phyloP scores from a whole-genome alignment of 140 eudicot genomes.

The Flaveria floridana region DNA sequence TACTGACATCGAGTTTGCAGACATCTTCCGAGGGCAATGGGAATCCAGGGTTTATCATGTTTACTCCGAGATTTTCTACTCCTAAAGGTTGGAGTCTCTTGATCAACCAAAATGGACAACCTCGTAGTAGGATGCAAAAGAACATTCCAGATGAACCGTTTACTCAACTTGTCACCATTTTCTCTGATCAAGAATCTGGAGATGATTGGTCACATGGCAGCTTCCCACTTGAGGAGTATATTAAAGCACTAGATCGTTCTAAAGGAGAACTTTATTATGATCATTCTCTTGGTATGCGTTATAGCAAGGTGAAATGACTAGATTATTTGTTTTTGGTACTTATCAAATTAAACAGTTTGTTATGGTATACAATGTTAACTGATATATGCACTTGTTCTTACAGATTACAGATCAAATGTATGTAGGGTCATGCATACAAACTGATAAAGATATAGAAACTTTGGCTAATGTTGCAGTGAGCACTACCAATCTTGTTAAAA shows the following conservation, averaged over 20 bases:
- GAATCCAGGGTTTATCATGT: constrained; percentile 78
- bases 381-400: constrained; percentile 22
- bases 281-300: constrained; percentile 94
- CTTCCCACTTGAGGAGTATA: constrained; percentile 87
- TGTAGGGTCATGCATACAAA: constrained; percentile 97
- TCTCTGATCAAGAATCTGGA: constrained; percentile 60
- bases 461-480: constrained; percentile 60
- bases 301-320: constrained; percentile 74
- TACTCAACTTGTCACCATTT: constrained; percentile 71
- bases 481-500: constrained; percentile 21
- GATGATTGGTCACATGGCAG: constrained; percentile 96
- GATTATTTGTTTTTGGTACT: constrained; percentile 6
- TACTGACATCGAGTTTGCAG: constrained; percentile 54
- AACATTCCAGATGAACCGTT: constrained; percentile 49
- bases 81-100: constrained; percentile 68
- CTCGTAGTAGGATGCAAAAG: constrained; percentile 38
- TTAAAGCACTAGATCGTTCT: constrained; percentile 76
- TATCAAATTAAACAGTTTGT: neutral
- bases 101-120: constrained; percentile 43
- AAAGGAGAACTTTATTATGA: constrained; percentile 86
- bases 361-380: neutral
- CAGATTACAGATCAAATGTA: constrained; percentile 96
- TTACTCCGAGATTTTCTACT: constrained; percentile 68
- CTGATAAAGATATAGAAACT: constrained; percentile 62
- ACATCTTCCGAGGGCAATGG: constrained; percentile 66